Evolutionary conservation across 2,329 filamentous ascomycete species (phyloP).

Genomic region (Eurotiales sp.): DNA sequence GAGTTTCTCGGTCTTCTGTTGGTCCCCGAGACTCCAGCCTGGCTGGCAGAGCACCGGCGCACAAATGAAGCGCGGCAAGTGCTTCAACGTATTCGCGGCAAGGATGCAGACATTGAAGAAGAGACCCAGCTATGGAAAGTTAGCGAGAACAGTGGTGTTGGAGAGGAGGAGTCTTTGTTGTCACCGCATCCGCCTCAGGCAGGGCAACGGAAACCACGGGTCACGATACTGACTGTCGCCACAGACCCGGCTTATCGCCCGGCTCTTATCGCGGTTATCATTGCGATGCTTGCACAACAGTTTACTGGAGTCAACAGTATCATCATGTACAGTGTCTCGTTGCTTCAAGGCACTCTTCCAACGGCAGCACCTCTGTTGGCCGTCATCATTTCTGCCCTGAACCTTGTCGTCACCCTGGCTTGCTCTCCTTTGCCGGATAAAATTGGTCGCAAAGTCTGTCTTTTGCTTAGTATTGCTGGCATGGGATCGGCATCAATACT

Average conservation of each 20-base stretch:
- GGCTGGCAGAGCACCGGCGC: slow-evolving; percentile 68
- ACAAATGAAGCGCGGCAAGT: slow-evolving; percentile 60
- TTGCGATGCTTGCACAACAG: slow-evolving; percentile 90
- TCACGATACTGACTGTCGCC: slow-evolving; percentile 64
- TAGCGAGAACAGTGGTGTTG: slow-evolving; percentile 29
- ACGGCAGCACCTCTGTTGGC: slow-evolving; percentile 79
- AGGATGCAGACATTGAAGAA: slow-evolving; percentile 63
- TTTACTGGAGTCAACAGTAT: slow-evolving; percentile 94
- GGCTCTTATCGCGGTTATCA: slow-evolving; percentile 77
- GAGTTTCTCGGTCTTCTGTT: slow-evolving; percentile 69
- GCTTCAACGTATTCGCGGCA: slow-evolving; percentile 73
- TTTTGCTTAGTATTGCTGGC: slow-evolving; percentile 76
- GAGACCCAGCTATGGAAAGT: slow-evolving; percentile 64
- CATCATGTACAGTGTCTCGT: slow-evolving; percentile 95
- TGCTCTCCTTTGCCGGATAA: slow-evolving; percentile 84
- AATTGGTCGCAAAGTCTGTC: slow-evolving; percentile 79
- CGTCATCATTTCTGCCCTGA: slow-evolving; percentile 80
- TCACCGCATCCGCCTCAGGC: slow-evolving; percentile 54
- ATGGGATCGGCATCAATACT: slow-evolving; percentile 76
- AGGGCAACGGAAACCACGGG: slow-evolving; percentile 63
- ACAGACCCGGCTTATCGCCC: slow-evolving; percentile 65
- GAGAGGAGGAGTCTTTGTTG: slow-evolving; percentile 71
- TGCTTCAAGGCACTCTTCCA: slow-evolving; percentile 76
- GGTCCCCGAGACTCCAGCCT: slow-evolving; percentile 84
- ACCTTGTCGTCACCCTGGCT: slow-evolving; percentile 74